These are phyloP conservation scores for Teunomyces stri DNA, from an alignment of 805 yeast species.

Conservation along the genomic window DNA sequence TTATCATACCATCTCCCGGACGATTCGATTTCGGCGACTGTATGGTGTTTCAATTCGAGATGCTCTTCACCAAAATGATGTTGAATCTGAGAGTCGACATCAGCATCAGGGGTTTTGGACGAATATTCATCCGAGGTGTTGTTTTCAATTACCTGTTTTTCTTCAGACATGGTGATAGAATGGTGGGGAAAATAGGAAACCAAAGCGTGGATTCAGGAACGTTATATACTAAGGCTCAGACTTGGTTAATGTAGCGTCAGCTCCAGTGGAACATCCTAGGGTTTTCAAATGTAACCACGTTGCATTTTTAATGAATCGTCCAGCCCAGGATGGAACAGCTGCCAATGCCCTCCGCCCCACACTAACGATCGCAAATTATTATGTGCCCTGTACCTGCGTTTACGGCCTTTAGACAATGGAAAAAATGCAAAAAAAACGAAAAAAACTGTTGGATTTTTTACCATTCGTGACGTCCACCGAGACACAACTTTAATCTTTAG, in stretches of 20 bases:
- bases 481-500: no score
- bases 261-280: constrained; percentile 2
- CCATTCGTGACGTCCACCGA: no score
- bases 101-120: neutral
- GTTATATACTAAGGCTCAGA: neutral
- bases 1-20: constrained; percentile 43
- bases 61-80: constrained; percentile 12
- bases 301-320: neutral
- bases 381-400: neutral
- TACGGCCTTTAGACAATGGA: neutral
- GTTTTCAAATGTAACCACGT: neutral
- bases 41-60: constrained; percentile 21
- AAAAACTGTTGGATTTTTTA: no score
- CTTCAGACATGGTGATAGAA: constrained; percentile 7
- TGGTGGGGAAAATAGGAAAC: neutral
- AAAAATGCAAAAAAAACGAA: neutral
- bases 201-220: neutral
- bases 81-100: neutral
- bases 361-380: neutral
- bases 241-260: neutral
- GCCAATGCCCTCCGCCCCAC: neutral
- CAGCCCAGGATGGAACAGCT: neutral
- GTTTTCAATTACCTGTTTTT: constrained; percentile 5
- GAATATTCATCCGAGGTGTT: constrained; percentile 8
- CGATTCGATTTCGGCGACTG: constrained; percentile 29